These are phyloP conservation scores for Secale cereale DNA, from an alignment of 176 grass and related monocot species.

Conservation along the genomic window DNA sequence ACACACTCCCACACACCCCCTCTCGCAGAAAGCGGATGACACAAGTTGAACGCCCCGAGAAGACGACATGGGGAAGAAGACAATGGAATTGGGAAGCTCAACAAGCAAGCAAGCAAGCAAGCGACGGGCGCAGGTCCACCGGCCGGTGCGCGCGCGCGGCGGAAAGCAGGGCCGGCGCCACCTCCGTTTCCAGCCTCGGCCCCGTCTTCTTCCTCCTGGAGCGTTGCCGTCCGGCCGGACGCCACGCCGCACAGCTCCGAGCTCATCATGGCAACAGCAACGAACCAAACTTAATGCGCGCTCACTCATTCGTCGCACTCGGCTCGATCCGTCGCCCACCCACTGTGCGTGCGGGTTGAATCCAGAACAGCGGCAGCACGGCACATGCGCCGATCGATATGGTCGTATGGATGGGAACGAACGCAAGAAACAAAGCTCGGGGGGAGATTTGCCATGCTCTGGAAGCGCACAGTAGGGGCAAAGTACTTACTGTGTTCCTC, in stretches of 20 bases:
- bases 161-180: not conserved
- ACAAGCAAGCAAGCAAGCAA: constrained; percentile 18
- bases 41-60: constrained; percentile 16
- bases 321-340: not conserved
- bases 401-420: not conserved
- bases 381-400: not conserved
- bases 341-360: not conserved
- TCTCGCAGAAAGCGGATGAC: not conserved
- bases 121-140: not conserved
- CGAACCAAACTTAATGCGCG: not conserved
- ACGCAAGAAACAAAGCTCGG: not conserved
- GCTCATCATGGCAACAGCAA: not conserved
- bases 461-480: not conserved
- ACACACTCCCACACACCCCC: not conserved
- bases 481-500: not conserved
- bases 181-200: not conserved
- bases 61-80: not conserved
- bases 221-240: constrained; percentile 8
- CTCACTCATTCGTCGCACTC: not conserved
- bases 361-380: not conserved
- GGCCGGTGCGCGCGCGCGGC: not conserved
- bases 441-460: not conserved
- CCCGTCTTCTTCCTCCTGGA: constrained; percentile 11
- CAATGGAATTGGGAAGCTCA: constrained; percentile 24
- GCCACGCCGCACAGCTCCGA: not conserved